Conservation (phyloP, 2,329 filamentous ascomycete genomes). For the Lecanoromycetidae sp. region DNA sequence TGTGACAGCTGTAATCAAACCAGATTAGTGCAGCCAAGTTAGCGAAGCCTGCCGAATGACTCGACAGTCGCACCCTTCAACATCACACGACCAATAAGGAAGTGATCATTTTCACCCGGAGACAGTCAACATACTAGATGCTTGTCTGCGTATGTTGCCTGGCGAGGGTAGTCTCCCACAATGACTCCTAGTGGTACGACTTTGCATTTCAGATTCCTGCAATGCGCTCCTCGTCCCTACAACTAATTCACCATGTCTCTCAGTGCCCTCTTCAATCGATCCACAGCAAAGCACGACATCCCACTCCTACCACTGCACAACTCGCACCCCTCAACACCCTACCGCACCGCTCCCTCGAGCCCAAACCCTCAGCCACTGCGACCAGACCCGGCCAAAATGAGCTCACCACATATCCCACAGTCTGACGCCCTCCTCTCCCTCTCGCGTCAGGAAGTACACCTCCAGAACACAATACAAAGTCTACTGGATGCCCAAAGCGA, state of each 20-base stretch:
- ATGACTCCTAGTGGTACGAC: neutral
- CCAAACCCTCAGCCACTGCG: neutral
- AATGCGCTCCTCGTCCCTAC: neutral
- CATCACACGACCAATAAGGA: too few species aligned
- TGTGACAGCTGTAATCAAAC: too few species aligned
- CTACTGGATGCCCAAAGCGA: conserved; percentile 17
- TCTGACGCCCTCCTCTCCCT: conserved; percentile 23
- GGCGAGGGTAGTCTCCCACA: neutral
- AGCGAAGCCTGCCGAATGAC: too few species aligned
- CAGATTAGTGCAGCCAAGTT: too few species aligned
- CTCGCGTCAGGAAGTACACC: conserved; percentile 24
- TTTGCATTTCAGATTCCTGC: neutral
- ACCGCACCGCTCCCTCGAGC: conserved; percentile 4
- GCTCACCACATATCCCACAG: conserved; percentile 2
- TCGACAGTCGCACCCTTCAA: too few species aligned
- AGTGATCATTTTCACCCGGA: too few species aligned
- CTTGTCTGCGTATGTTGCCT: neutral
- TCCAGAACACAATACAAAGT: conserved; percentile 22
- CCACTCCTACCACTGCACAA: conserved; percentile 13
- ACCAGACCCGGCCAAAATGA: neutral
- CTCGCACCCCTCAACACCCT: neutral
- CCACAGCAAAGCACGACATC: conserved; percentile 1
- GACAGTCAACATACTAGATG: neutral
- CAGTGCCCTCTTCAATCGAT: conserved; percentile 9
- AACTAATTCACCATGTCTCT: conserved; percentile 9